Base-by-base conservation (phyloP, 1,284 basidiomycete species). In the Polyporus tsugae region DNA sequence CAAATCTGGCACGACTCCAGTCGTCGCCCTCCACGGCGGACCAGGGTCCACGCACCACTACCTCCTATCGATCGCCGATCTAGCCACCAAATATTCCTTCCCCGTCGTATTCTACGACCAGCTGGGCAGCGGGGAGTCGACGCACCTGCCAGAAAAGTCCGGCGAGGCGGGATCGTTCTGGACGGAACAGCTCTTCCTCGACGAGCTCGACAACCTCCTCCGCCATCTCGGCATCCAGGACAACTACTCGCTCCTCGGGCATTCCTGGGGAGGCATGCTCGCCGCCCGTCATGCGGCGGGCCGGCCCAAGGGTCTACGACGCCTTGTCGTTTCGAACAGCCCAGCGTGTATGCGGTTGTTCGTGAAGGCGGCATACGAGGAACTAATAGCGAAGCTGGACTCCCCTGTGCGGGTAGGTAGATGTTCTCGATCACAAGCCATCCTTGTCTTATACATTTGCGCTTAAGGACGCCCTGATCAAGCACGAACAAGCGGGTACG, bases 241-340 rank as follows among this genome's bases (percentile, higher is more conserved):
- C 44, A 70, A 81, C 62, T 86, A 81, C 73, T 80, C 81, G 65
- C 70, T 87, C 4, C 68, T 83, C 4, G 85, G 86, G 0, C 85
- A 87, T 62, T 86, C 84, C 19, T 86, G 83, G 83, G 86, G 86
- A n/a, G 84, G 80, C 9, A 86, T 86, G 78, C 76, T 87, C n/a
- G 85, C 77, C 0, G 76, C 81, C 75, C 71, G 58, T 75, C 79
- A 57, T 62, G 79, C 73, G 62, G 73, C 55, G 63, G 70, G 58
- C 19, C 72, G 70, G 17, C 85, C 85, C 0, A 66, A 69, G 4
- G 84, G 84, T 0, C 67, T 88, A n/a, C 79, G 78, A 57, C 78
- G 73, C 6, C 78, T 88, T 9, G 71, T 86, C 19, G 69, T 86
- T 9, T 66, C 80, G 13, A 75, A 80, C 58, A 76, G 79, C 22